Percentiles rank a stretch among this genome's conserved stretches.
Evolutionary conservation across 164 flowering plant species (phyloP).

Genomic region (Stephania japonica): DNA sequence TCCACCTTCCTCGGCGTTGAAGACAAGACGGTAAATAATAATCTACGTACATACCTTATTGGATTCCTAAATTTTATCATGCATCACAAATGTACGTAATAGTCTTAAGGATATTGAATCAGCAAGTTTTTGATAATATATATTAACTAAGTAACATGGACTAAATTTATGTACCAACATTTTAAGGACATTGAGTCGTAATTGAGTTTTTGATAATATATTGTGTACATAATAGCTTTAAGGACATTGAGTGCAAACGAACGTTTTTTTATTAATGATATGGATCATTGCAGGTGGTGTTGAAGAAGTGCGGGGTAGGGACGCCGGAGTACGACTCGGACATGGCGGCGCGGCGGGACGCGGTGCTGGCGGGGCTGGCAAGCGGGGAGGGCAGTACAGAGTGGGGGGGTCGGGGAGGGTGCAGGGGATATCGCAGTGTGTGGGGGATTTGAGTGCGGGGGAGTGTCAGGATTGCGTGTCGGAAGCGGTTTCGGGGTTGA

Average conservation of each 20-base stretch:
- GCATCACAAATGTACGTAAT: too few species aligned
- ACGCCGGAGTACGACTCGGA: conserved; percentile 37
- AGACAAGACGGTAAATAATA: conserved; percentile 62
- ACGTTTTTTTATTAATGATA: too few species aligned
- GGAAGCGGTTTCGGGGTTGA: conserved; percentile 57
- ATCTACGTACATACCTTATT: too few species aligned
- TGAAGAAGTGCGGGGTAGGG: conserved; percentile 65
- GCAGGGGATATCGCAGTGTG: conserved; percentile 80
- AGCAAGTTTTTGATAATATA: too few species aligned
- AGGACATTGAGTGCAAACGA: too few species aligned
- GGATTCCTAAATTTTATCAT: too few species aligned
- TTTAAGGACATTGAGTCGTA: too few species aligned
- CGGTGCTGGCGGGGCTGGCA: conserved; percentile 47
- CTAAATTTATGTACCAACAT: too few species aligned
- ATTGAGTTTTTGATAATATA: too few species aligned
- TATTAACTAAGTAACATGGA: too few species aligned
- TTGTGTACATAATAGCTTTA: too few species aligned
- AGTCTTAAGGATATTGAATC: too few species aligned
- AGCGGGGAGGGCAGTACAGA: conserved; percentile 20
- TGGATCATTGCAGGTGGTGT: conserved; percentile 21
- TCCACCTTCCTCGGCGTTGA: conserved; percentile 54
- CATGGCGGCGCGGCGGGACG: conserved; percentile 43
- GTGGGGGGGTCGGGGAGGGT: conserved; percentile 57
- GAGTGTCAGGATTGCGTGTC: conserved; percentile 70
- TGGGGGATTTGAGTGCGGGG: conserved; percentile 59